phyloP scores from a whole-genome alignment of 2,329 filamentous ascomycete genomes.

The Diaporthe ampelina region DNA sequence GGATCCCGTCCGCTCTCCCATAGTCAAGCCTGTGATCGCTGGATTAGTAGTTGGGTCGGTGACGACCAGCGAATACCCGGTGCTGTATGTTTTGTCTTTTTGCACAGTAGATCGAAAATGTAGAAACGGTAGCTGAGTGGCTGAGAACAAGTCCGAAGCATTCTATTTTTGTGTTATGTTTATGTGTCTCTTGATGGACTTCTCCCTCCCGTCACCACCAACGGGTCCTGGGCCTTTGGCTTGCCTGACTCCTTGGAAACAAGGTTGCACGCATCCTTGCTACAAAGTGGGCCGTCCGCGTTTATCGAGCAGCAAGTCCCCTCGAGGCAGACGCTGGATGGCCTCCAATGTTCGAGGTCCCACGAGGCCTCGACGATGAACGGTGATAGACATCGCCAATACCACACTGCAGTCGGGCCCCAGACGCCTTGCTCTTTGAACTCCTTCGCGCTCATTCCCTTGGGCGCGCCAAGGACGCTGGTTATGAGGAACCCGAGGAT shows the following conservation, averaged over 20 bases:
- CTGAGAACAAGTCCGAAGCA: not conserved
- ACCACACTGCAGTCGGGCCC: slow-evolving; percentile 18
- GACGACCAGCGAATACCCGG: no score
- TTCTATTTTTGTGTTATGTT: not conserved
- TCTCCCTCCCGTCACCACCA: slow-evolving; percentile 6
- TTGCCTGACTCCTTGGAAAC: not conserved
- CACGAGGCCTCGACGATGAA: slow-evolving; percentile 9
- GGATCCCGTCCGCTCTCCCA: no score
- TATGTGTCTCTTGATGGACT: slow-evolving; percentile 1
- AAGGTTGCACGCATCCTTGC: slow-evolving; percentile 11
- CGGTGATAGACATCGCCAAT: slow-evolving; percentile 21
- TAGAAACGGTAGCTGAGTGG: no score
- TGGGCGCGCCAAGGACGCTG: not conserved
- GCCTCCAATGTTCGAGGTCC: not conserved
- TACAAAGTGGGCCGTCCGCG: slow-evolving; percentile 20
- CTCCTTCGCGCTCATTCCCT: not conserved
- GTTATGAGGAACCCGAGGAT: not conserved
- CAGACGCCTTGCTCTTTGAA: slow-evolving; percentile 19
- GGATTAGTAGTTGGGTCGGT: no score
- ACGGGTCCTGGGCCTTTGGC: slow-evolving; percentile 2
- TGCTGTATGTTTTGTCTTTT: no score
- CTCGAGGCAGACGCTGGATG: slow-evolving; percentile 13
- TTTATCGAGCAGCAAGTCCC: slow-evolving; percentile 24
- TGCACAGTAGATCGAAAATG: no score
- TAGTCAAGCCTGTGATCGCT: no score